Conservation (phyloP, 148 eudicot genomes). For the Vaccinium macrocarpon region DNA sequence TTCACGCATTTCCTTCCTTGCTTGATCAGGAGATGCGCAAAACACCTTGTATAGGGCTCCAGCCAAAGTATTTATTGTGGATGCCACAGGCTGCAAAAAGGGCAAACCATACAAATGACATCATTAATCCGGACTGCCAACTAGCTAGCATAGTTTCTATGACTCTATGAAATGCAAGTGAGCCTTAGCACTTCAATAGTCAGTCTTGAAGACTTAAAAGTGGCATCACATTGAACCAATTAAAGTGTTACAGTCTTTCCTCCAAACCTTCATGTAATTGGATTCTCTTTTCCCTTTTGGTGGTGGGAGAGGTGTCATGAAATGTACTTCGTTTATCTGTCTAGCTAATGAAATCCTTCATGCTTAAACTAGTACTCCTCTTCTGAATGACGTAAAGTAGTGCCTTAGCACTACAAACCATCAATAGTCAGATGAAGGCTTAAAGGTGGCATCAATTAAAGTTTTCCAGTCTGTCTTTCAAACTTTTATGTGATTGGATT, state of each 20-base stretch:
- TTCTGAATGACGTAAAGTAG: no score
- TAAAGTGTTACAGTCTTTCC: neutral
- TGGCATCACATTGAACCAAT: neutral
- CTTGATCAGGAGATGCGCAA: constrained; percentile 73
- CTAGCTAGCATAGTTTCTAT: no score
- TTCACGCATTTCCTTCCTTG: constrained; percentile 61
- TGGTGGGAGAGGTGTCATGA: no score
- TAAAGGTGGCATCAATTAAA: neutral
- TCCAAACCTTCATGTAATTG: neutral
- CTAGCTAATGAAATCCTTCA: no score
- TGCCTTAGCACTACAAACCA: neutral
- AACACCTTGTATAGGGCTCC: constrained; percentile 77
- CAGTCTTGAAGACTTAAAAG: neutral
- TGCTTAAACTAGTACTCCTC: no score
- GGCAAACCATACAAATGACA: neutral
- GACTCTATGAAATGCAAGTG: no score
- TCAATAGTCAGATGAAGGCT: neutral
- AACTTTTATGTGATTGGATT: neutral
- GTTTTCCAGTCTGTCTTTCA: neutral
- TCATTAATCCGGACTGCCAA: neutral
- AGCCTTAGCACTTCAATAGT: neutral
- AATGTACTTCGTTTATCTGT: no score
- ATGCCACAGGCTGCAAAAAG: constrained; percentile 71
- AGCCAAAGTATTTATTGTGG: constrained; percentile 73
- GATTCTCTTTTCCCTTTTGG: neutral